Conservation (phyloP, 306 rosid genomes). For the Dalbergia cochinchinensis region DNA sequence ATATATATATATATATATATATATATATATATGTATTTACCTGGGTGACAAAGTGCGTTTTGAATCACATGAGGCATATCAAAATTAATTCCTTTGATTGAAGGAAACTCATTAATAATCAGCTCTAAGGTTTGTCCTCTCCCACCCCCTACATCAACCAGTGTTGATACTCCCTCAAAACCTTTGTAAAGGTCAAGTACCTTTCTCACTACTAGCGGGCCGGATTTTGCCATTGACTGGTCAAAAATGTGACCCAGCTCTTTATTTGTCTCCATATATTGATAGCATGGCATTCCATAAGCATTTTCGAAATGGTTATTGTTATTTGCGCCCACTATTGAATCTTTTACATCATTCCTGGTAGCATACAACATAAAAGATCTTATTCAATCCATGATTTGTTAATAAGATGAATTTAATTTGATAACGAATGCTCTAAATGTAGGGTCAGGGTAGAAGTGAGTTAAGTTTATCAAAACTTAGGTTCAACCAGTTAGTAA, state of each 20-base stretch:
- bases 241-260: background rate
- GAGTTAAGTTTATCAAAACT: too few relatives aligned
- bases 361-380: background rate
- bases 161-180: background rate
- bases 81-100: background rate
- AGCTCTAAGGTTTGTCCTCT: background rate
- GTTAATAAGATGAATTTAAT: too few relatives aligned
- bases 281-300: background rate
- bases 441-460: too few relatives aligned
- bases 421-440: too few relatives aligned
- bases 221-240: background rate
- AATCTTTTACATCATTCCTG: background rate
- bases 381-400: too few relatives aligned
- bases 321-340: background rate
- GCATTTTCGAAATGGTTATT: background rate
- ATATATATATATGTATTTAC: too few relatives aligned
- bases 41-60: background rate
- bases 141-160: constrained; percentile 10
- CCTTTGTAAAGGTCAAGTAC: background rate
- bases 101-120: background rate
- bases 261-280: background rate
- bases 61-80: background rate
- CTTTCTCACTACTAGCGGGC: background rate
- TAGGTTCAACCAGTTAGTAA: too few relatives aligned
- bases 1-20: too few relatives aligned